phyloP scores from a whole-genome alignment of 805 yeast species.

The Yamadazyma scolyti region DNA sequence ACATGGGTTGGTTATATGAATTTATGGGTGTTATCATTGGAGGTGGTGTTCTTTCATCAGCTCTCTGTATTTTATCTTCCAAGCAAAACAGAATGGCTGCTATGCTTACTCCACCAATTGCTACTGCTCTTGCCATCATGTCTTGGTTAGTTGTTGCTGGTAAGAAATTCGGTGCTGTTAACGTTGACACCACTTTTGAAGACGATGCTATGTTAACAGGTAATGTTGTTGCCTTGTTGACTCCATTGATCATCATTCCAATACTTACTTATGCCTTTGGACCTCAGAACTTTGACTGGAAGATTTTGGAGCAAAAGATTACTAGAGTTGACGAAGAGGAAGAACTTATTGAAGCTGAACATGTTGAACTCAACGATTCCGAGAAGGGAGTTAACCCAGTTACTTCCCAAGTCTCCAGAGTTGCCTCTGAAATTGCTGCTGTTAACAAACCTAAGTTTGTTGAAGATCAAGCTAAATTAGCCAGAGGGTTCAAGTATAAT shows the following conservation, averaged over 20 bases:
- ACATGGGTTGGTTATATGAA: slow-evolving; percentile 84
- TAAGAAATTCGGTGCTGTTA: slow-evolving; percentile 27
- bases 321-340: slow-evolving; percentile 66
- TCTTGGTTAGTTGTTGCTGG: slow-evolving; percentile 45
- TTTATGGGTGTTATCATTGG: slow-evolving; percentile 88
- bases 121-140: slow-evolving; percentile 69
- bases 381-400: slow-evolving; percentile 21
- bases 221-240: slow-evolving; percentile 74
- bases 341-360: slow-evolving; percentile 48
- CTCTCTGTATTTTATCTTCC: slow-evolving; percentile 59
- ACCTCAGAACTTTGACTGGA: slow-evolving; percentile 75
- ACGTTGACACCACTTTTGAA: slow-evolving; percentile 56
- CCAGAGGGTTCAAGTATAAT: slow-evolving; percentile 59
- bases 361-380: slow-evolving; percentile 8
- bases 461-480: slow-evolving; percentile 50
- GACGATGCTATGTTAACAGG: slow-evolving; percentile 91
- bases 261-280: slow-evolving; percentile 60
- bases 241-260: slow-evolving; percentile 68
- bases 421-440: slow-evolving; percentile 35
- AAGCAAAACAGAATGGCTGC: slow-evolving; percentile 71
- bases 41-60: slow-evolving; percentile 79
- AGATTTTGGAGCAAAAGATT: slow-evolving; percentile 53
- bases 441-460: slow-evolving; percentile 16
- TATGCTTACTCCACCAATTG: slow-evolving; percentile 70
- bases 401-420: slow-evolving; percentile 34